Evolutionary conservation across 148 eudicot species (phyloP).

Genomic region (Vaccinium darrowii): DNA sequence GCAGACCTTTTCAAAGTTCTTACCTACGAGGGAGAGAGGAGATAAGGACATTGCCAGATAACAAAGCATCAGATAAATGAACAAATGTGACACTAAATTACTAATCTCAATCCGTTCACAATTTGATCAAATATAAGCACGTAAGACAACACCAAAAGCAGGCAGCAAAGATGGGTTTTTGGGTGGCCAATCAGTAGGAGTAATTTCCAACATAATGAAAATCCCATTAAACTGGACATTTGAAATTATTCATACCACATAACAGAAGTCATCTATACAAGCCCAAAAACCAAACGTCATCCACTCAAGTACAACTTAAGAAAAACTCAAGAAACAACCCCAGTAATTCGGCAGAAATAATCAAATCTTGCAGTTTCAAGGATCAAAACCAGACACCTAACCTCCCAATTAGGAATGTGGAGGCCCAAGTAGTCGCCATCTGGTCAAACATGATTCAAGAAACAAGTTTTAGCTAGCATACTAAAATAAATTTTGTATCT

Average conservation of each 20-base stretch:
- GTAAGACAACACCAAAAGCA: conserved; percentile 12
- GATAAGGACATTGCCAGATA: not conserved
- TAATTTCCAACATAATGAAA: not conserved
- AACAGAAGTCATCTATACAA: not conserved
- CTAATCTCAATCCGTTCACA: conserved; percentile 22
- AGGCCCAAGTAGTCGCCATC: not conserved
- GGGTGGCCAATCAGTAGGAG: not conserved
- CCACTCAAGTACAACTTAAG: not conserved
- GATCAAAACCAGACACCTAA: too few relatives aligned
- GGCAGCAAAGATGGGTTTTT: not conserved
- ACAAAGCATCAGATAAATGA: not conserved
- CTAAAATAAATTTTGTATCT: not conserved
- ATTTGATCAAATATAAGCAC: not conserved
- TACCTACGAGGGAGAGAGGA: conserved; percentile 41
- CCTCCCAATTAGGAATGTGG: too few relatives aligned
- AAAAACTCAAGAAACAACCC: not conserved
- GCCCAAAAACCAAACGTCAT: not conserved
- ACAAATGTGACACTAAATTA: not conserved
- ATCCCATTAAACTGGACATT: not conserved
- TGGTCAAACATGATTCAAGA: not conserved
- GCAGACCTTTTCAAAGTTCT: conserved; percentile 83
- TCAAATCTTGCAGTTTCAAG: too few relatives aligned
- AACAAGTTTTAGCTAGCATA: not conserved
- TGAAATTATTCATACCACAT: not conserved
- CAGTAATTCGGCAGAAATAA: too few relatives aligned